Conservation (phyloP, 805 yeast genomes). For the Teunomyces barrocoloradensis region DNA sequence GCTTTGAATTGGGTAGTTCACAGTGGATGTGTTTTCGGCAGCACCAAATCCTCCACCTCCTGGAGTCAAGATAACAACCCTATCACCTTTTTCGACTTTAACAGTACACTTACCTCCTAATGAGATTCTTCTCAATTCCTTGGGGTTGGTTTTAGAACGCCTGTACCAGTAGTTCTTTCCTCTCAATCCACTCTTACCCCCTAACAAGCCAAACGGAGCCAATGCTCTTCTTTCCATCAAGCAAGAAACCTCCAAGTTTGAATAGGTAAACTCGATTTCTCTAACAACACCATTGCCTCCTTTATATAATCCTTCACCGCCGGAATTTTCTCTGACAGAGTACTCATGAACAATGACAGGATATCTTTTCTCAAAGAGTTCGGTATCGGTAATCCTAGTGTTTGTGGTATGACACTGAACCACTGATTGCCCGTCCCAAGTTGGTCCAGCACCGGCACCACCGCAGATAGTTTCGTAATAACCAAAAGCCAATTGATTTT, state of each 20-base stretch:
- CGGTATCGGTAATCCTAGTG: conserved; percentile 90
- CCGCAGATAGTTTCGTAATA: conserved; percentile 95
- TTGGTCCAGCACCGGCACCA: conserved; percentile 89
- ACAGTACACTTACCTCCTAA: conserved; percentile 36
- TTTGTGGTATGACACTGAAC: conserved; percentile 94
- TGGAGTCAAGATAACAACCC: conserved; percentile 39
- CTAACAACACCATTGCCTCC: conserved; percentile 90
- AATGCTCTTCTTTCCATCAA: conserved; percentile 80
- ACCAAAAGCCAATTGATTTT: conserved; percentile 66
- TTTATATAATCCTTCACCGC: conserved; percentile 67
- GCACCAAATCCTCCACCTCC: conserved; percentile 47
- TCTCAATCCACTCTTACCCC: conserved; percentile 73
- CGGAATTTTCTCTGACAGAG: conserved; percentile 67
- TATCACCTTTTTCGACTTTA: conserved; percentile 38
- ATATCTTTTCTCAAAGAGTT: conserved; percentile 81
- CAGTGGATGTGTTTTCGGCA: conserved; percentile 4
- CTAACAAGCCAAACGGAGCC: conserved; percentile 83
- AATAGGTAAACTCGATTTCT: conserved; percentile 67
- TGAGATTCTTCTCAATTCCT: conserved; percentile 19
- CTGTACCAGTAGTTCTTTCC: conserved; percentile 51
- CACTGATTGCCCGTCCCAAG: conserved; percentile 85
- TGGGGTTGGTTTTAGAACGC: conserved; percentile 13
- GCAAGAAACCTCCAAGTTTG: conserved; percentile 62
- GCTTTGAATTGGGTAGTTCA: conserved; percentile 23
- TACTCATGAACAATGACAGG: conserved; percentile 78